Evolutionary conservation across 208 protist species (phyloP).

Genomic region (Endotrypanum monterogeii): DNA sequence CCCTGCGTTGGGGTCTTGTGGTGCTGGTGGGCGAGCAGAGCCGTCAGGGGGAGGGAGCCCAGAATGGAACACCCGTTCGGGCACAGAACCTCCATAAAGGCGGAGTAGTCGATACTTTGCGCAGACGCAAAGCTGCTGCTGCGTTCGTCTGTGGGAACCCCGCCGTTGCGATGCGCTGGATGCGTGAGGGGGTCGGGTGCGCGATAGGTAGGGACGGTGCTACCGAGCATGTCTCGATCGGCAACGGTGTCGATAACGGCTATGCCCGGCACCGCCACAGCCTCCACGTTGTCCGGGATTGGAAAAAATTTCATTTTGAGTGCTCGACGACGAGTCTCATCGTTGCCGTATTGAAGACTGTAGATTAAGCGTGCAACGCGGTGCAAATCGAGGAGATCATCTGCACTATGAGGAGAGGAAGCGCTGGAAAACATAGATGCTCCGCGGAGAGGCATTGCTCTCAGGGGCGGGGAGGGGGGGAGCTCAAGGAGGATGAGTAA

Average conservation of each 20-base stretch:
- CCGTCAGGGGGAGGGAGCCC: slow-evolving; percentile 9
- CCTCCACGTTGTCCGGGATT: slow-evolving; percentile 4
- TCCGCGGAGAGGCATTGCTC: slow-evolving; percentile 4
- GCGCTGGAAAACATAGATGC: neutral
- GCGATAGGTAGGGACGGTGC: neutral
- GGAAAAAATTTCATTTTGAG: slow-evolving; percentile 11
- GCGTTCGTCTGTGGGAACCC: neutral
- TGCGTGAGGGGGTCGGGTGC: neutral
- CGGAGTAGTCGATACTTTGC: slow-evolving; percentile 3
- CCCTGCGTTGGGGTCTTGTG: too few relatives aligned
- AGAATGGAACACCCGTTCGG: slow-evolving; percentile 18
- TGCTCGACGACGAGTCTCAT: slow-evolving; percentile 2
- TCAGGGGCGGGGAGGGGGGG: neutral
- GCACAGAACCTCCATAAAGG: slow-evolving; percentile 25
- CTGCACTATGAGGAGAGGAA: neutral
- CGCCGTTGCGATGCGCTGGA: neutral
- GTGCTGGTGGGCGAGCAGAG: neutral
- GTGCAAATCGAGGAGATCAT: neutral
- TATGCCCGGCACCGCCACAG: slow-evolving; percentile 9
- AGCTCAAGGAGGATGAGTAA: neutral
- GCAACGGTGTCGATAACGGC: slow-evolving; percentile 19
- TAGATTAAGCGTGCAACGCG: neutral
- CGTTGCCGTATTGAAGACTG: slow-evolving; percentile 15
- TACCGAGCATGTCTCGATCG: neutral
- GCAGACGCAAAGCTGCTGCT: neutral